Evolutionary conservation across 306 rosid genomes (phyloP).

Genomic region (Fagus crenata): DNA sequence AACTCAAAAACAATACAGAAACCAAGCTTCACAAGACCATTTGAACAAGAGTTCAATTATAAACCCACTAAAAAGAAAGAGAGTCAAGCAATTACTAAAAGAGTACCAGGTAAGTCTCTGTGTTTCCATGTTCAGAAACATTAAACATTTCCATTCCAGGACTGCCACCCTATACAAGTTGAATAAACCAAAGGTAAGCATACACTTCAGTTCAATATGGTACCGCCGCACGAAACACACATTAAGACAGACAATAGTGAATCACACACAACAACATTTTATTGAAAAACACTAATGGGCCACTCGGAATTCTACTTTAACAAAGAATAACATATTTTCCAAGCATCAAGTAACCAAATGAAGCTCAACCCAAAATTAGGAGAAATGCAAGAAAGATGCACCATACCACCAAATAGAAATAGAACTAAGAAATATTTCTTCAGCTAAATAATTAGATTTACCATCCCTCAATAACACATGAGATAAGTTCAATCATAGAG

Average conservation of each 20-base stretch:
- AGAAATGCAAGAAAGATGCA: not conserved
- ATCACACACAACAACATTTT: constrained; percentile 3
- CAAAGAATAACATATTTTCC: not conserved
- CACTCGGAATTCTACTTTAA: not conserved
- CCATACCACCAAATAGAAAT: not conserved
- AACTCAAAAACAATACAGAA: not conserved
- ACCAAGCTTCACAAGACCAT: not conserved
- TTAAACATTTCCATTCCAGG: constrained; percentile 61
- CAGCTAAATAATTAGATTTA: not conserved
- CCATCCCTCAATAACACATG: not conserved
- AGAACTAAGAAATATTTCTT: not conserved
- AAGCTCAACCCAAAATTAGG: not conserved
- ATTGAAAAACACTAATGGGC: not conserved
- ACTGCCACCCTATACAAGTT: constrained; percentile 62
- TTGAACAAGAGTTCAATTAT: not conserved
- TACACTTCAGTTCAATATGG: not conserved
- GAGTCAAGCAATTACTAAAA: not conserved
- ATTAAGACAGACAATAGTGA: not conserved
- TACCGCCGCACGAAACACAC: not conserved
- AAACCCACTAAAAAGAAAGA: not conserved
- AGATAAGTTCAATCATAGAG: not conserved
- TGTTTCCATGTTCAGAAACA: constrained; percentile 49
- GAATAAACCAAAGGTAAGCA: constrained; percentile 31
- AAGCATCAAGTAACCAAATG: not conserved
- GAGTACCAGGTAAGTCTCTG: constrained; percentile 58